phyloP scores from a whole-genome alignment of 495 filamentous ascomycete species.

The Aspergillus bertholletiae region DNA sequence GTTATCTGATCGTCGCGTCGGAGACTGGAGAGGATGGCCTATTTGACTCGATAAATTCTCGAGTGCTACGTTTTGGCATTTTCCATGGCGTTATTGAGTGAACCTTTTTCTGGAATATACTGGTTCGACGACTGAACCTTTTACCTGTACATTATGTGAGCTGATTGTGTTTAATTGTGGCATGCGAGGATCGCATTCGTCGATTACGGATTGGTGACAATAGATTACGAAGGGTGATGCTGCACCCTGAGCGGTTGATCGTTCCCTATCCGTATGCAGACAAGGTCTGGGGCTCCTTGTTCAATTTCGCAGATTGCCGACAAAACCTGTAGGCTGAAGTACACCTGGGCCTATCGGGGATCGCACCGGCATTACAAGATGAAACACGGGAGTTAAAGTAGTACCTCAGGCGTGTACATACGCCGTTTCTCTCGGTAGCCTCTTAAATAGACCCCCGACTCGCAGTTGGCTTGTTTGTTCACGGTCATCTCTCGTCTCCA shows the following conservation, averaged over 20 bases:
- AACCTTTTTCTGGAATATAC: neutral
- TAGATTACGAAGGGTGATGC: neutral
- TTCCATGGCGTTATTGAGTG: conserved; percentile 1
- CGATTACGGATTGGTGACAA: neutral
- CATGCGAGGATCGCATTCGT: neutral
- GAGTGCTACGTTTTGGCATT: neutral
- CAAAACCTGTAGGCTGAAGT: neutral
- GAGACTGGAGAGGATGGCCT: neutral
- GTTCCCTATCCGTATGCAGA: neutral
- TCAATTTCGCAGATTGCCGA: too few relatives aligned
- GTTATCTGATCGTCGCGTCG: neutral
- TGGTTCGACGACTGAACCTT: neutral
- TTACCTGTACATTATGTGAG: neutral
- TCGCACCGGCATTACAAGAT: neutral
- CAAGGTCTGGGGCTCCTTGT: neutral
- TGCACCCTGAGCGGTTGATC: neutral
- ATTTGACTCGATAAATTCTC: neutral
- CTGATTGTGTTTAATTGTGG: neutral
- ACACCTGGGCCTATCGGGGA: neutral
- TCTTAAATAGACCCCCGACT: too few relatives aligned
- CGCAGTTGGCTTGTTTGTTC: neutral
- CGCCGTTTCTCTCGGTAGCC: too few relatives aligned
- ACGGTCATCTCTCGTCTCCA: neutral
- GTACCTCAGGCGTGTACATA: too few relatives aligned
- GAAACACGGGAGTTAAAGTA: neutral